A percentile compares a stretch with the other conserved stretches of the same genome.
Evolutionary conservation across 2,329 filamentous ascomycete species (phyloP).

Genomic region (Akanthomyces uredinophilus): DNA sequence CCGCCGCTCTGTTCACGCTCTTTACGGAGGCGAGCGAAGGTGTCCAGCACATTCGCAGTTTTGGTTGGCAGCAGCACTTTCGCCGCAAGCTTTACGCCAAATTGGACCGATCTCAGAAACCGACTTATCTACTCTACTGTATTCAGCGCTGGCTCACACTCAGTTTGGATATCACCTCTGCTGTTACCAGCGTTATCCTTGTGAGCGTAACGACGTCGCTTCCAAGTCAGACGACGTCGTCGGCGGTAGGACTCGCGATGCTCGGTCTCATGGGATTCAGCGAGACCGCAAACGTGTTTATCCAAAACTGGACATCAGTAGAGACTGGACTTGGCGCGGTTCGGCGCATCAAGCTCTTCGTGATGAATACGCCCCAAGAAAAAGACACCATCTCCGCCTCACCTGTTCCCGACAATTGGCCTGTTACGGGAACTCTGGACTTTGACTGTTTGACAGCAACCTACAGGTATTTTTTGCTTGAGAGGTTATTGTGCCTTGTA

Average conservation of each 20-base stretch:
- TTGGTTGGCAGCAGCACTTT: slow-evolving; percentile 25
- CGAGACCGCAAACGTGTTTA: background rate
- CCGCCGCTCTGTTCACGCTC: slow-evolving; percentile 38
- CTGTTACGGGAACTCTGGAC: background rate
- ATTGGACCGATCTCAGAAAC: slow-evolving; percentile 26
- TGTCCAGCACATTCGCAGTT: slow-evolving; percentile 22
- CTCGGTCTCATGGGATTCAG: no score
- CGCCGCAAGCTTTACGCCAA: slow-evolving; percentile 37
- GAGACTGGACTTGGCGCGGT: no score
- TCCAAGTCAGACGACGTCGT: background rate
- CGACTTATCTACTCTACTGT: slow-evolving; percentile 34
- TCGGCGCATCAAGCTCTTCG: background rate
- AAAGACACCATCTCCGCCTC: background rate
- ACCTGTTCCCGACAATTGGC: background rate
- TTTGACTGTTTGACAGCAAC: slow-evolving; percentile 6
- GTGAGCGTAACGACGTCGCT: slow-evolving; percentile 29
- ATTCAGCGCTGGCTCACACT: slow-evolving; percentile 43
- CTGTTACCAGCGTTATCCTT: slow-evolving; percentile 26
- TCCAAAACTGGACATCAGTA: background rate
- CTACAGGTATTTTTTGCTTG: background rate
- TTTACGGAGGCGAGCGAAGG: slow-evolving; percentile 32
- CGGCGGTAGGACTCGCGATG: background rate
- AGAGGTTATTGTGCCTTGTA: no score
- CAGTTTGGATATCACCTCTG: slow-evolving; percentile 33
- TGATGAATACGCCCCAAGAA: background rate